phyloP scores from a whole-genome alignment of 768 basidiomycete genomes.

The Polyporus arcularius region DNA sequence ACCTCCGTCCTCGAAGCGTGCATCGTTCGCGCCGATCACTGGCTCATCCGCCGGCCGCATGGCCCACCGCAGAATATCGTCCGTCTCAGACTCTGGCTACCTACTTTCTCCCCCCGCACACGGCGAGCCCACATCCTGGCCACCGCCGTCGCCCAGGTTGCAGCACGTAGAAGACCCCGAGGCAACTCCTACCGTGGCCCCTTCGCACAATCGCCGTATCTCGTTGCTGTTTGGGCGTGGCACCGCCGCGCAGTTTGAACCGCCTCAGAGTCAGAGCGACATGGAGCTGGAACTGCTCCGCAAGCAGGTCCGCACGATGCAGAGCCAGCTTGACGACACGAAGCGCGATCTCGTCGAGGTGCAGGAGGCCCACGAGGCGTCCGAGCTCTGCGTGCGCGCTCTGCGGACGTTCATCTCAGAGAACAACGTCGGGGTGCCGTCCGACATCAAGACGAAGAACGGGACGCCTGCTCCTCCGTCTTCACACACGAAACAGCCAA shows the following conservation, averaged over 20 bases:
- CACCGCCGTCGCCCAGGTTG: slow-evolving; percentile 14
- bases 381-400: slow-evolving; percentile 80
- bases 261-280: neutral
- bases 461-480: slow-evolving; percentile 18
- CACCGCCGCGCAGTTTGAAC: slow-evolving; percentile 44
- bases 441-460: slow-evolving; percentile 10
- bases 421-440: slow-evolving; percentile 57
- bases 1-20: slow-evolving; percentile 63
- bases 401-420: slow-evolving; percentile 82
- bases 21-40: slow-evolving; percentile 74
- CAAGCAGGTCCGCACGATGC: slow-evolving; percentile 56
- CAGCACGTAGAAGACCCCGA: slow-evolving; percentile 17
- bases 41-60: slow-evolving; percentile 49
- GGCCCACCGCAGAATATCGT: slow-evolving; percentile 70
- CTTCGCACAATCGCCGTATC: slow-evolving; percentile 35
- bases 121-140: slow-evolving; percentile 27
- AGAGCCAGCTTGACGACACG: slow-evolving; percentile 60
- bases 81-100: slow-evolving; percentile 63
- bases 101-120: slow-evolving; percentile 33
- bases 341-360: slow-evolving; percentile 73
- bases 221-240: slow-evolving; percentile 57
- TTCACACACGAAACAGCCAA: slow-evolving; percentile 22
- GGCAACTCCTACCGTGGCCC: slow-evolving; percentile 10
- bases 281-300: slow-evolving; percentile 51
- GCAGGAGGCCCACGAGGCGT: slow-evolving; percentile 84